phyloP scores from a whole-genome alignment of 352 stramenopile species.

The Thraustochytrium striatum region DNA sequence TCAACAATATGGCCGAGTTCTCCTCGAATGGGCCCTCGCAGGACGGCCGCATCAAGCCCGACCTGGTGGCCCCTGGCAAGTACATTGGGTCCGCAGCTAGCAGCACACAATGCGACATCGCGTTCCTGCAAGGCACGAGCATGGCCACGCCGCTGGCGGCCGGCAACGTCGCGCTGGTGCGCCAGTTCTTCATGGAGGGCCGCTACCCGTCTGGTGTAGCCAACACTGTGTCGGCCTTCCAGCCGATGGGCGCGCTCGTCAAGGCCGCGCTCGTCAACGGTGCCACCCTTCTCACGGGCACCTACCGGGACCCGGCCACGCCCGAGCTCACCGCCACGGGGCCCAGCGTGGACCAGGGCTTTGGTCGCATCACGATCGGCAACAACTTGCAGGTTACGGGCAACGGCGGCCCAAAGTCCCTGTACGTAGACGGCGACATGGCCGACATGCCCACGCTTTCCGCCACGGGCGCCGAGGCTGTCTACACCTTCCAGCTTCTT shows the following conservation, averaged over 20 bases:
- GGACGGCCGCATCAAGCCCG: constrained; percentile 70
- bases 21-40: constrained; percentile 66
- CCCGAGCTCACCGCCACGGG: background rate
- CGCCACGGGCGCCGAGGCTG: background rate
- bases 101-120: background rate
- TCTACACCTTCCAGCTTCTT: background rate
- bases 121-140: constrained; percentile 60
- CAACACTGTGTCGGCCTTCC: constrained; percentile 61
- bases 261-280: constrained; percentile 77
- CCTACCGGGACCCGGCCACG: background rate
- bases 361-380: background rate
- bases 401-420: background rate
- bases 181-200: constrained; percentile 77
- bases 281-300: constrained; percentile 61
- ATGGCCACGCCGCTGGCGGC: constrained; percentile 74
- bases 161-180: constrained; percentile 70
- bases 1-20: constrained; percentile 68
- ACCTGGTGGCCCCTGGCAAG: constrained; percentile 70
- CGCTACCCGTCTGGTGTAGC: constrained; percentile 69
- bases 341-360: background rate
- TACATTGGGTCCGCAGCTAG: background rate
- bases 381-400: background rate
- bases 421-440: background rate
- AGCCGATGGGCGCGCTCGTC: constrained; percentile 64
- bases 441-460: background rate